Evolutionary conservation across 305 asterid genomes (phyloP).

Genomic region (Solanum hybrid): DNA sequence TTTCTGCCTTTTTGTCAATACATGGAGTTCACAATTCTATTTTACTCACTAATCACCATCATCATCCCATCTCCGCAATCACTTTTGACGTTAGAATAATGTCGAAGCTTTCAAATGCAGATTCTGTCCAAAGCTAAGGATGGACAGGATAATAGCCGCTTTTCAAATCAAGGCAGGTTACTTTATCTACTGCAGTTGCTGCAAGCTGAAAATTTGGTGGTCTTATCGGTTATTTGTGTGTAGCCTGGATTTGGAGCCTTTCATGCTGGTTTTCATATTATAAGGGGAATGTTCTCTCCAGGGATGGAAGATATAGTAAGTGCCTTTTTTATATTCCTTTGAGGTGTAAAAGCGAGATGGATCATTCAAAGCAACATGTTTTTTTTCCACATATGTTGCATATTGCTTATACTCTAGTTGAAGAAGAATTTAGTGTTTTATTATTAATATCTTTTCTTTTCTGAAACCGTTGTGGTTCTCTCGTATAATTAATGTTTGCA

Average conservation of each 20-base stretch:
- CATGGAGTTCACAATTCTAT: neutral
- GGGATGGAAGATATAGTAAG: conserved; percentile 6
- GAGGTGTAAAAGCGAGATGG: neutral
- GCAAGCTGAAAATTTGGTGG: neutral
- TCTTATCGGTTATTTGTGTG: neutral
- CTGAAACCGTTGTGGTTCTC: neutral
- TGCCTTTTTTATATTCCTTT: neutral
- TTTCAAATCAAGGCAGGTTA: conserved; percentile 5
- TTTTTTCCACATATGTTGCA: neutral
- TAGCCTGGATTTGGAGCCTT: conserved; percentile 5
- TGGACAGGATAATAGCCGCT: neutral
- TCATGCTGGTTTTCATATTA: neutral
- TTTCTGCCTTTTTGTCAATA: neutral
- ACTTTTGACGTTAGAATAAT: neutral
- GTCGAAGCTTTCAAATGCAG: neutral
- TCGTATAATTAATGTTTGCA: neutral
- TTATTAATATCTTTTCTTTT: neutral
- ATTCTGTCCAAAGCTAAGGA: conserved; percentile 4
- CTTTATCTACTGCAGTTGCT: neutral
- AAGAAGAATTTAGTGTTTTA: neutral
- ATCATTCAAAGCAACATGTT: neutral
- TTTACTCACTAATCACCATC: neutral
- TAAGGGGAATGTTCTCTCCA: neutral
- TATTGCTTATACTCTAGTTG: neutral
- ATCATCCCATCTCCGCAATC: neutral